Conservation (phyloP, 148 eudicot species). For the Mesembryanthemum crystallinum region DNA sequence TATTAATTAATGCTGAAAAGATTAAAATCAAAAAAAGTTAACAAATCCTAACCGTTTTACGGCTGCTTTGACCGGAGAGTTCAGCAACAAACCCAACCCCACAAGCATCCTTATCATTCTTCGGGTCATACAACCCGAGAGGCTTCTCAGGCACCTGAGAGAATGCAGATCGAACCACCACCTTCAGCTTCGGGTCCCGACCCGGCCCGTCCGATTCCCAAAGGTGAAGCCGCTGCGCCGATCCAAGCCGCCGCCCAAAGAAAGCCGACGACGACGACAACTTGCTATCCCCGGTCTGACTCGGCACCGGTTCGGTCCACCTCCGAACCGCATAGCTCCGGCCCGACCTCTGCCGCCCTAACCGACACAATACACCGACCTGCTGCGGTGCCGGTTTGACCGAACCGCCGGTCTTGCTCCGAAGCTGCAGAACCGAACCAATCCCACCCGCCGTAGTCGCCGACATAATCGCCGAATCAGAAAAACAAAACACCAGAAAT, state of each 20-base stretch:
- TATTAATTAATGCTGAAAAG: not conserved
- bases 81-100: conserved; percentile 99
- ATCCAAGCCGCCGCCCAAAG: conserved; percentile 16
- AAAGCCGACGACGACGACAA: conserved; percentile 2
- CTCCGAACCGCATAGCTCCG: conserved; percentile 41
- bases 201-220: conserved; percentile 62
- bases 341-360: conserved; percentile 34
- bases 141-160: conserved; percentile 93
- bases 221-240: conserved; percentile 32
- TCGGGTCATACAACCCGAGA: conserved; percentile 80
- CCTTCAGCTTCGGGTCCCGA: conserved; percentile 48
- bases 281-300: conserved; percentile 7
- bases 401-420: conserved; percentile 11
- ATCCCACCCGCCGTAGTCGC: conserved; percentile 32
- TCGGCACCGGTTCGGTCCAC: conserved; percentile 18
- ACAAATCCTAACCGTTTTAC: conserved; percentile 64
- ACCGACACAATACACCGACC: conserved; percentile 36
- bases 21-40: not conserved
- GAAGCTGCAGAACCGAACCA: conserved; percentile 38
- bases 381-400: conserved; percentile 1
- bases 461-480: conserved; percentile 36
- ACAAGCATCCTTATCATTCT: conserved; percentile 83
- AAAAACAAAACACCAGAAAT: not conserved
- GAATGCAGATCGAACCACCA: conserved; percentile 56
- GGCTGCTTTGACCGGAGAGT: conserved; percentile 71